These are phyloP conservation scores for Trichophyton equinum DNA, from an alignment of 2,329 filamentous ascomycete genomes.

Conservation along the genomic window DNA sequence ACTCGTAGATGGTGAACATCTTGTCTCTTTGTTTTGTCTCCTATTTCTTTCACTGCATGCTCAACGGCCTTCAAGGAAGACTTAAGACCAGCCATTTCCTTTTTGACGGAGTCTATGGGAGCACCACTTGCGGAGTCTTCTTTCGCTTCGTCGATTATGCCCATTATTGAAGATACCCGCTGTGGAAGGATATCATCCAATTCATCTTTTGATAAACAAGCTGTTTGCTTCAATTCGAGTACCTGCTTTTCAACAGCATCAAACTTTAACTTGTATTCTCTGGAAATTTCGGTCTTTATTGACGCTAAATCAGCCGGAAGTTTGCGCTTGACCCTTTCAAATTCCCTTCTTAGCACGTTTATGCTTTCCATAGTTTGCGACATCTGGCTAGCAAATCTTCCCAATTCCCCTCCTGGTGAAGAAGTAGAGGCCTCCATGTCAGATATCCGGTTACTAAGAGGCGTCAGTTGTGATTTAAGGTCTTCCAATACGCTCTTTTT, in stretches of 20 bases:
- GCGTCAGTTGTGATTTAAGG: background rate
- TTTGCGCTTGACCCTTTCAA: background rate
- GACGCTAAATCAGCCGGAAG: background rate
- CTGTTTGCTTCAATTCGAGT: background rate
- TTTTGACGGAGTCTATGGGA: background rate
- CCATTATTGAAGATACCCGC: background rate
- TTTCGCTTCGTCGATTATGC: background rate
- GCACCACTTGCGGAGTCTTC: background rate
- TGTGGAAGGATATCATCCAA: background rate
- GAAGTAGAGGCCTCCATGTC: background rate
- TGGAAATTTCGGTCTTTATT: background rate
- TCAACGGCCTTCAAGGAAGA: background rate
- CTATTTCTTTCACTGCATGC: background rate
- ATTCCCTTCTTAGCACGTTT: background rate
- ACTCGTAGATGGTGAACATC: background rate
- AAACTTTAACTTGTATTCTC: background rate
- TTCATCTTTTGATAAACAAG: background rate
- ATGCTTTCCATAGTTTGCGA: background rate
- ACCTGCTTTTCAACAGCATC: background rate
- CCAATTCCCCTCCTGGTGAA: background rate
- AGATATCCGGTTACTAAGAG: background rate
- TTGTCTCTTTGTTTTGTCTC: background rate
- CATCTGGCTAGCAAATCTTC: background rate
- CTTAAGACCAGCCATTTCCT: background rate
- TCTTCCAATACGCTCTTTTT: background rate